Percentiles rank a stretch among this genome's conserved stretches.
phyloP scores from a whole-genome alignment of 495 filamentous ascomycete species.

The Talaromyces thailandensis region DNA sequence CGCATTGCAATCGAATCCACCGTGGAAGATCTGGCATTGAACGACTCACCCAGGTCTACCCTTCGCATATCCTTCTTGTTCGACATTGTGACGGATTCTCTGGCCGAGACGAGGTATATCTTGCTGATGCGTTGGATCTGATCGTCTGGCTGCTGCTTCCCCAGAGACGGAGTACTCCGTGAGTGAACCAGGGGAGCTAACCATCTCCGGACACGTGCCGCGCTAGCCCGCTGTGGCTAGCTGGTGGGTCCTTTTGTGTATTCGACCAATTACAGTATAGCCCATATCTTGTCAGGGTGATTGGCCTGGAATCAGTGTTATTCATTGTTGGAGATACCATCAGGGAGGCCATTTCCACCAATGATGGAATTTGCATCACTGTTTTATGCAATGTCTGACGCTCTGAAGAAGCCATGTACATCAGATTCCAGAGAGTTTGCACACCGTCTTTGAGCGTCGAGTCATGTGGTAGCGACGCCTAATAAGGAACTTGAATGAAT shows the following conservation, averaged over 20 bases:
- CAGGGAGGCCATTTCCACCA: background rate
- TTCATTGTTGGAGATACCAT: background rate
- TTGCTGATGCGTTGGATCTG: background rate
- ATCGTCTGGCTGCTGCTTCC: background rate
- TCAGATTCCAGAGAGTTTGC: too few relatives aligned
- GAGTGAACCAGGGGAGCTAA: background rate
- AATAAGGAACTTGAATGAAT: too few relatives aligned
- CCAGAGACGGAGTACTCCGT: background rate
- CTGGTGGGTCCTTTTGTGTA: background rate
- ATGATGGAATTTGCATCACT: background rate
- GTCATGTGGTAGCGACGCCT: too few relatives aligned
- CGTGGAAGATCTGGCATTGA: background rate
- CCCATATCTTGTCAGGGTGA: background rate
- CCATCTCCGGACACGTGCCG: constrained; percentile 3
- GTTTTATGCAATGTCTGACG: background rate
- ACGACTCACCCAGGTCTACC: constrained; percentile 63
- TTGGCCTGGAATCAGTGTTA: background rate
- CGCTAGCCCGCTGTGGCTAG: background rate
- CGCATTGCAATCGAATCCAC: background rate
- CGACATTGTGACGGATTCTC: constrained; percentile 41
- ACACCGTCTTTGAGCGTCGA: too few relatives aligned
- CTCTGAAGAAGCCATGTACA: background rate
- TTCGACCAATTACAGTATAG: background rate
- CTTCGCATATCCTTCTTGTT: constrained; percentile 82
- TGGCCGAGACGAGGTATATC: background rate